Percentiles rank a stretch among this genome's conserved stretches.
Conservation (phyloP, 2,329 filamentous ascomycete genomes). For the Thielaviopsis musarum region DNA sequence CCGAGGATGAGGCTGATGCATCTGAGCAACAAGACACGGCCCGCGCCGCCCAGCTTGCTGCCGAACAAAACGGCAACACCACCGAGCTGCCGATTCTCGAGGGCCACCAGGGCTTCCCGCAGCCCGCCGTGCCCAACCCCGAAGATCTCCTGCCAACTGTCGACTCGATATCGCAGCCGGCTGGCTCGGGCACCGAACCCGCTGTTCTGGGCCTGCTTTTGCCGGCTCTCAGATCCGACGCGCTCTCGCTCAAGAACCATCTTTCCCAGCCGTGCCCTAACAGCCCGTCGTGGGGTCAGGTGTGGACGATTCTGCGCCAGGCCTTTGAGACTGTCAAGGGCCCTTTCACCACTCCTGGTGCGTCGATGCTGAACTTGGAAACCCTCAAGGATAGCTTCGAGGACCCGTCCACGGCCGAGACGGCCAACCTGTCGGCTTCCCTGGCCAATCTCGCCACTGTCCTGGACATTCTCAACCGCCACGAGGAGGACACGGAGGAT, state of each 20-base stretch:
- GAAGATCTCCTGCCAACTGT: constrained; percentile 8
- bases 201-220: constrained; percentile 16
- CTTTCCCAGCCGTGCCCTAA: constrained; percentile 14
- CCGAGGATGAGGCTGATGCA: background rate
- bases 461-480: constrained; percentile 16
- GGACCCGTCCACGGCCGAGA: background rate
- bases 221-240: constrained; percentile 16
- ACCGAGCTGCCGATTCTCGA: constrained; percentile 13
- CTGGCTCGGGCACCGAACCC: constrained; percentile 5
- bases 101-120: constrained; percentile 13
- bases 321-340: constrained; percentile 16
- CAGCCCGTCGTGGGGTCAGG: constrained; percentile 10
- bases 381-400: constrained; percentile 11
- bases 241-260: constrained; percentile 17
- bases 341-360: constrained; percentile 16
- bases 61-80: constrained; percentile 12
- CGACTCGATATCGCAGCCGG: constrained; percentile 3
- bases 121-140: constrained; percentile 8
- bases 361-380: constrained; percentile 18
- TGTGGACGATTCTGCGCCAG: constrained; percentile 13
- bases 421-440: constrained; percentile 14
- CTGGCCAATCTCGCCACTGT: constrained; percentile 22
- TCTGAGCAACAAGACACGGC: constrained; percentile 4
- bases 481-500: constrained; percentile 13
- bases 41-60: constrained; percentile 9